Evolutionary conservation across 2,329 filamentous ascomycete species (phyloP), one percentile per base, ranked within the genome.

Genomic region (Colletotrichum sp.): DNA sequence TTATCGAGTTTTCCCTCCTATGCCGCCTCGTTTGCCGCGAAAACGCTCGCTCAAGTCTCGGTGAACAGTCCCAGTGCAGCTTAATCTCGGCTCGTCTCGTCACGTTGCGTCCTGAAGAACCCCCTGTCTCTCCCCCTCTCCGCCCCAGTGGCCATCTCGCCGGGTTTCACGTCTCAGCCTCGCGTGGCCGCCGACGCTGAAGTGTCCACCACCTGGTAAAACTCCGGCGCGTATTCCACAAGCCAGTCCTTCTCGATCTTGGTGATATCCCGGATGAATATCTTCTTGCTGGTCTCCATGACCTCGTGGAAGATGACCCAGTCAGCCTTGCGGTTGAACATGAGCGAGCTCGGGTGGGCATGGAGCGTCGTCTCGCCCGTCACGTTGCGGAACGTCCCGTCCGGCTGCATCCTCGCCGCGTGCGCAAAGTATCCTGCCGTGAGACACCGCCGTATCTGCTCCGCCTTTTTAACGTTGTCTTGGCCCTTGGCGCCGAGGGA

Each of bases 241-340:
- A 99, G 88, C 95, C 96, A 99, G n/a, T 87, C 89, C 89, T 95
- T 98, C 83, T 98, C 95, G 80, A 99, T 95, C 87, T 95, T 97
- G n/a, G 93, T 97, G 75, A 99, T 88, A 84, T 99, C 96, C 71
- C 95, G 90, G 80, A 99, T 98, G 82, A 94, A 99, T 1, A 92
- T 96, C 88, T 99, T 99, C 78, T 91, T 92, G 12, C 94, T 92
- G 6, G 95, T 98, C 86, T 99, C 95, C 89, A 98, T 92, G 49
- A 98, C 92, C 85, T 98, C 96, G 80, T 98, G 94, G 82, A 98
- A 99, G 39, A 99, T 91, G 12, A 99, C 96, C 96, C 96, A 99
- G 78, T 98, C 96, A 13, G 95, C 95, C 87, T 98, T 98, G 72
- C 96, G 93, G 84, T 98, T 98, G 88, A 99, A 99, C 92, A 99